Conservation (phyloP, 345 rosid genomes). For the Lenwebbia sp. region DNA sequence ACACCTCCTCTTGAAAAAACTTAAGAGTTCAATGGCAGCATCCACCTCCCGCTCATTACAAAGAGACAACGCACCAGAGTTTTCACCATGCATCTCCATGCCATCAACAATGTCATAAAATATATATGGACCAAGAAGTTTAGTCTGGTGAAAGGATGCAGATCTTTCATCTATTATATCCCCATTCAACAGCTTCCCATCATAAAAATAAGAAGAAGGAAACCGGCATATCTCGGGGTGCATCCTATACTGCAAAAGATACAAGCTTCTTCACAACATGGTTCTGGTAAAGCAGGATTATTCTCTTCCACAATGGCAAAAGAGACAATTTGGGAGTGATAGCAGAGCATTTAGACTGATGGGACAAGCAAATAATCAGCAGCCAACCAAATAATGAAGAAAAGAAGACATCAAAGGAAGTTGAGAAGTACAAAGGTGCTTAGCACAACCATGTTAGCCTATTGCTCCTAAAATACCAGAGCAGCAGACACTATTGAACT, state of each 20-base stretch:
- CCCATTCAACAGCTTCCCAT: slow-evolving; percentile 76
- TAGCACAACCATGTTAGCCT: neutral
- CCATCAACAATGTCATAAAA: slow-evolving; percentile 82
- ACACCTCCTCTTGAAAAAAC: slow-evolving; percentile 63
- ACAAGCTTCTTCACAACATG: slow-evolving; percentile 8
- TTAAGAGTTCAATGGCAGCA: slow-evolving; percentile 76
- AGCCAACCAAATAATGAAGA: neutral
- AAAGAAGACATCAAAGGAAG: neutral
- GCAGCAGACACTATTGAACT: neutral
- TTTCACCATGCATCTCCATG: slow-evolving; percentile 60
- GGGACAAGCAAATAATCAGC: neutral
- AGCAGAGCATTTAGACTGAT: neutral
- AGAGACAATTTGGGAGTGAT: neutral
- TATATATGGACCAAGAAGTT: slow-evolving; percentile 69
- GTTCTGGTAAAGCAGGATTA: neutral
- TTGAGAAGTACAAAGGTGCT: neutral
- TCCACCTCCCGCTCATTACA: slow-evolving; percentile 84
- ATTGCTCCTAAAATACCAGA: neutral
- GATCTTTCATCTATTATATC: slow-evolving; percentile 50
- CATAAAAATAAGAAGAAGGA: slow-evolving; percentile 89
- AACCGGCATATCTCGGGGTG: slow-evolving; percentile 92
- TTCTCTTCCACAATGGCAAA: neutral
- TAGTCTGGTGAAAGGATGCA: slow-evolving; percentile 61
- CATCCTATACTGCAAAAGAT: slow-evolving; percentile 86
- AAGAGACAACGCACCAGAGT: slow-evolving; percentile 64